These are phyloP conservation scores for Fusarium oxysporum DNA, from an alignment of 2,329 filamentous ascomycete species.

Conservation along the genomic window DNA sequence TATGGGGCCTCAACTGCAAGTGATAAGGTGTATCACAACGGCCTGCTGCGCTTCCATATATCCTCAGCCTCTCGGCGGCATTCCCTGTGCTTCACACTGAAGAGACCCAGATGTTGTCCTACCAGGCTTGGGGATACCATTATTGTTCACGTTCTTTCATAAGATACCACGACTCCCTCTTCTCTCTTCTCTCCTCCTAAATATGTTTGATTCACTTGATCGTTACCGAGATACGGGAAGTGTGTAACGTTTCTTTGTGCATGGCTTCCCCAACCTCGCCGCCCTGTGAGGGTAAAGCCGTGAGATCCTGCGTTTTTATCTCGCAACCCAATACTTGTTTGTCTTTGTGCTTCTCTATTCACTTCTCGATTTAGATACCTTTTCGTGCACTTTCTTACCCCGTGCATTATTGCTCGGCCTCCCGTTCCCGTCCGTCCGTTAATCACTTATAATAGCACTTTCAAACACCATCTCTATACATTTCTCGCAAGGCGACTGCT, in stretches of 20 bases:
- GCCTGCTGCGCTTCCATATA: background rate
- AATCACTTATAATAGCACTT: background rate
- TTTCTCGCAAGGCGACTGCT: background rate
- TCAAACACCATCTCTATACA: background rate
- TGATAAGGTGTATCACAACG: background rate
- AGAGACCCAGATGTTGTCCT: background rate
- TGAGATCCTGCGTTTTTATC: background rate
- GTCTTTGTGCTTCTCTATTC: background rate
- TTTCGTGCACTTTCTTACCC: background rate
- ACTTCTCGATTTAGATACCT: background rate
- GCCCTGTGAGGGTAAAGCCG: background rate
- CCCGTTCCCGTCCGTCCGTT: background rate
- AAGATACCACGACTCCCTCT: background rate
- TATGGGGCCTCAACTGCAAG: background rate
- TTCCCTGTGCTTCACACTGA: background rate
- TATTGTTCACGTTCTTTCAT: background rate
- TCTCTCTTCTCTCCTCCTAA: background rate
- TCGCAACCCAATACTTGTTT: background rate
- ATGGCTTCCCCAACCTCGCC: background rate
- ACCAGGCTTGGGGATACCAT: background rate
- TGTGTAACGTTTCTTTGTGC: conserved; percentile 9
- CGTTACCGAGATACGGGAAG: background rate
- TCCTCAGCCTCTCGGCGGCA: background rate
- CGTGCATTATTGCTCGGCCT: background rate
- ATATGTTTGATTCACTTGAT: background rate